phyloP scores from a whole-genome alignment of 768 basidiomycete species.

The Nidularia sp. region DNA sequence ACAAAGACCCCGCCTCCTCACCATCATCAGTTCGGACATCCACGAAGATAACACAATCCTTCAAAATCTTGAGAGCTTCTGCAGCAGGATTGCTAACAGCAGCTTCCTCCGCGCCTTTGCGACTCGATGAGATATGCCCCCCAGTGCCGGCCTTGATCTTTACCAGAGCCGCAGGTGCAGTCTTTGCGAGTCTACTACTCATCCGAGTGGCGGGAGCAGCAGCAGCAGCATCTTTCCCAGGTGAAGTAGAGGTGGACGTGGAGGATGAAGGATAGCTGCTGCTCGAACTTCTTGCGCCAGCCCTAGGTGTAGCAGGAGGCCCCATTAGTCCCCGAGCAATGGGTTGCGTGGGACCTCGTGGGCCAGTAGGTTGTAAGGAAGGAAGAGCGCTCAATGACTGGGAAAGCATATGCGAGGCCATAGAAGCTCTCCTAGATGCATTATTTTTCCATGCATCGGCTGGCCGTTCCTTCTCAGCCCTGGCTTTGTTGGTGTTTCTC shows the following conservation, averaged over 20 bases:
- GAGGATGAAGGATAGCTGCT: conserved; percentile 26
- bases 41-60: conserved; percentile 77
- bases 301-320: conserved; percentile 41
- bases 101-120: not conserved
- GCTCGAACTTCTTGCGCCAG: conserved; percentile 34
- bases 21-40: conserved; percentile 85
- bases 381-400: conserved; percentile 56
- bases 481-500: no score
- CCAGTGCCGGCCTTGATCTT: conserved; percentile 7
- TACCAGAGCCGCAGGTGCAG: conserved; percentile 8
- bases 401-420: conserved; percentile 57
- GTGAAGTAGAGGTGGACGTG: conserved; percentile 10
- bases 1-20: conserved; percentile 75
- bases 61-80: conserved; percentile 50
- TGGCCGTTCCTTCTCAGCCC: conserved; percentile 1
- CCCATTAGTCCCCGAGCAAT: conserved; percentile 33
- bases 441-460: conserved; percentile 22
- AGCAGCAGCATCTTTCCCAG: conserved; percentile 9
- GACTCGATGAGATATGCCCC: not conserved
- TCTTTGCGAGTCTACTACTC: conserved; percentile 29
- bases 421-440: conserved; percentile 50
- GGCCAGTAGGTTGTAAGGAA: not conserved
- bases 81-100: conserved; percentile 17
- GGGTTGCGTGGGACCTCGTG: conserved; percentile 21
- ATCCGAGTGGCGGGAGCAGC: conserved; percentile 10